These are phyloP conservation scores for Fusarium sororula DNA, from an alignment of 2,329 filamentous ascomycete genomes.

Conservation along the genomic window DNA sequence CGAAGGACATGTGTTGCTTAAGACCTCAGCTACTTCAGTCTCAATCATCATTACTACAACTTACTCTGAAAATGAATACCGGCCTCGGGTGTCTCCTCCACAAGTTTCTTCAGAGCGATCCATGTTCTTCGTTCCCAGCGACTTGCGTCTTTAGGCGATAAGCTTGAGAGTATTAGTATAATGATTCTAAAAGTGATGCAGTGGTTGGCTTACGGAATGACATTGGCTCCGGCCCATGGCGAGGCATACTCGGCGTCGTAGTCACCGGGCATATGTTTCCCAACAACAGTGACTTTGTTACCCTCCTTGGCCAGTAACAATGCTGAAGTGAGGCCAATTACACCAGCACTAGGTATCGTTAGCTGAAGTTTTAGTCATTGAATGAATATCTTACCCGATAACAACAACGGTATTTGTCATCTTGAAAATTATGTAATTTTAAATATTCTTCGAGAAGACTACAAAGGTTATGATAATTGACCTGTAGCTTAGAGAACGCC, in stretches of 20 bases:
- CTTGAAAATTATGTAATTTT: neutral
- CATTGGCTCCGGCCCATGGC: slow-evolving; percentile 88
- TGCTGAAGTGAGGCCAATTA: slow-evolving; percentile 61
- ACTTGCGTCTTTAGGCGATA: slow-evolving; percentile 47
- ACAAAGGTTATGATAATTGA: neutral
- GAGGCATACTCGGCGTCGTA: slow-evolving; percentile 91
- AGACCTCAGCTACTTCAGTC: neutral
- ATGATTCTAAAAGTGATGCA: rapidly evolving
- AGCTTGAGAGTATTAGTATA: slow-evolving; percentile 43
- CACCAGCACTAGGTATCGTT: slow-evolving; percentile 54
- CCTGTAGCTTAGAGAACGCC: neutral
- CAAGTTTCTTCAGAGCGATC: slow-evolving; percentile 67
- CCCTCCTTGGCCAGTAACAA: slow-evolving; percentile 56
- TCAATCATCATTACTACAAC: neutral
- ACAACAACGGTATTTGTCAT: slow-evolving; percentile 12
- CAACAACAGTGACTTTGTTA: slow-evolving; percentile 73
- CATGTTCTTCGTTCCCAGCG: slow-evolving; percentile 72
- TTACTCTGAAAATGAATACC: slow-evolving; percentile 81
- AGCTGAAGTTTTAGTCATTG: rapidly evolving
- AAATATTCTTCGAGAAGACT: rapidly evolving
- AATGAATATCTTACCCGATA: neutral
- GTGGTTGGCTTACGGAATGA: slow-evolving; percentile 67
- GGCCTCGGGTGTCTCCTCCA: slow-evolving; percentile 74
- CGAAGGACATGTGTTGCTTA: slow-evolving; percentile 60
- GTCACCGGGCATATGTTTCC: slow-evolving; percentile 93